These are phyloP conservation scores for Alternaria burnsii DNA, from an alignment of 2,329 filamentous ascomycete genomes.

Conservation along the genomic window DNA sequence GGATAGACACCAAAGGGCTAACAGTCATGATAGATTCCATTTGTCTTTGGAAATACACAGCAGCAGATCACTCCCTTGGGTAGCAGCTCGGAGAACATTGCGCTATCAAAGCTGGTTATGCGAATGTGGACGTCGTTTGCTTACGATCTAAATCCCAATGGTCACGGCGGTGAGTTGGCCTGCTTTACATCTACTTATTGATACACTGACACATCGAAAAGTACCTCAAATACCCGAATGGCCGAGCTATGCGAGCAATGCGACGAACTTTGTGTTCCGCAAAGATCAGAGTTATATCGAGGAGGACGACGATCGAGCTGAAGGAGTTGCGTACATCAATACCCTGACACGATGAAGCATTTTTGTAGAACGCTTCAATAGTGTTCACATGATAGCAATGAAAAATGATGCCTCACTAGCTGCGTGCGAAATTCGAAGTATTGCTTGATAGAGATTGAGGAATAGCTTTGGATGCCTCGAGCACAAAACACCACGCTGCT, in stretches of 20 bases:
- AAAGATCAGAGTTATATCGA: conserved; percentile 40
- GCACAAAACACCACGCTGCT: too few relatives aligned
- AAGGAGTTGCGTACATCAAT: conserved; percentile 38
- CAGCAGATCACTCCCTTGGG: conserved; percentile 40
- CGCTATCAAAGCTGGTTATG: conserved; percentile 35
- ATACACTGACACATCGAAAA: conserved; percentile 6
- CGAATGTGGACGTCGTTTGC: conserved; percentile 45
- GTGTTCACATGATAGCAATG: neutral
- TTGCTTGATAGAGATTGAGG: neutral
- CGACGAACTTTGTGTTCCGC: conserved; percentile 41
- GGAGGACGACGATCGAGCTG: conserved; percentile 28
- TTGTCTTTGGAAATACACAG: conserved; percentile 40
- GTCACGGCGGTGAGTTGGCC: conserved; percentile 30
- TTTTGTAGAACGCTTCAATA: neutral
- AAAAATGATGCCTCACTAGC: neutral
- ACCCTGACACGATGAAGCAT: conserved; percentile 25
- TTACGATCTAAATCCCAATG: conserved; percentile 42
- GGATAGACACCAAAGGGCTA: conserved; percentile 6
- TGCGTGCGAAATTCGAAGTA: neutral
- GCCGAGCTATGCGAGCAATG: conserved; percentile 30
- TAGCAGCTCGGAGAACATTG: conserved; percentile 30
- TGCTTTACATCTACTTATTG: too few relatives aligned
- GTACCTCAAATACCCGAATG: conserved; percentile 25
- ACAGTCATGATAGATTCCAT: conserved; percentile 32
- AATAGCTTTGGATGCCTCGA: neutral